phyloP scores from a whole-genome alignment of 768 basidiomycete genomes.

The Filobasidium floriforme region DNA sequence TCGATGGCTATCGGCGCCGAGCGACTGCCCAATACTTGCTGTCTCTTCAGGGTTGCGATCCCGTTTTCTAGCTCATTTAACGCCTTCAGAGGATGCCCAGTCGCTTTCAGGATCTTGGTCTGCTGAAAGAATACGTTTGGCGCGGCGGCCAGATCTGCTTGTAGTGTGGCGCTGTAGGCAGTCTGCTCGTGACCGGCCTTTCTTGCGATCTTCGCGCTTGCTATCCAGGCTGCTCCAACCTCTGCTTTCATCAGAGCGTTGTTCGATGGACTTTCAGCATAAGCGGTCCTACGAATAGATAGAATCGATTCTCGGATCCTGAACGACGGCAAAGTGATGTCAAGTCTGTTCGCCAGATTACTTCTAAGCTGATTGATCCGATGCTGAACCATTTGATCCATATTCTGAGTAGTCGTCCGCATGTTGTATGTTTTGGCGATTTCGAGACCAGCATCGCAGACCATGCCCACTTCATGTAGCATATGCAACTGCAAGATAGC shows the following conservation, averaged over 20 bases:
- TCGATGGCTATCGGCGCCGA: not conserved
- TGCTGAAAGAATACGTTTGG: conserved; percentile 80
- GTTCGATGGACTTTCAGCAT: conserved; percentile 43
- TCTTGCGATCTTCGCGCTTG: conserved; percentile 88
- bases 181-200: conserved; percentile 95
- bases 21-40: not conserved
- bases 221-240: conserved; percentile 79
- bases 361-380: conserved; percentile 49
- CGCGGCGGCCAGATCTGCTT: conserved; percentile 67
- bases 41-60: not conserved
- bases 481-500: conserved; percentile 76
- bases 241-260: conserved; percentile 47
- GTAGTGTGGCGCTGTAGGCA: conserved; percentile 88
- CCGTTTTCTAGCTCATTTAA: conserved; percentile 77
- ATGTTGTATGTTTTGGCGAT: conserved; percentile 11
- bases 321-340: conserved; percentile 76
- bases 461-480: conserved; percentile 71
- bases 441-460: conserved; percentile 23
- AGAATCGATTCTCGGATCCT: conserved; percentile 78
- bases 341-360: conserved; percentile 59
- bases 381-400: conserved; percentile 11
- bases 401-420: conserved; percentile 6
- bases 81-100: conserved; percentile 73
- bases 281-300: conserved; percentile 79
- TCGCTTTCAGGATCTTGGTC: conserved; percentile 72